Evolutionary conservation across 306 rosid genomes (phyloP), one percentile per base, ranked within the genome.

Genomic region (Herpetospermum pedunculosum): DNA sequence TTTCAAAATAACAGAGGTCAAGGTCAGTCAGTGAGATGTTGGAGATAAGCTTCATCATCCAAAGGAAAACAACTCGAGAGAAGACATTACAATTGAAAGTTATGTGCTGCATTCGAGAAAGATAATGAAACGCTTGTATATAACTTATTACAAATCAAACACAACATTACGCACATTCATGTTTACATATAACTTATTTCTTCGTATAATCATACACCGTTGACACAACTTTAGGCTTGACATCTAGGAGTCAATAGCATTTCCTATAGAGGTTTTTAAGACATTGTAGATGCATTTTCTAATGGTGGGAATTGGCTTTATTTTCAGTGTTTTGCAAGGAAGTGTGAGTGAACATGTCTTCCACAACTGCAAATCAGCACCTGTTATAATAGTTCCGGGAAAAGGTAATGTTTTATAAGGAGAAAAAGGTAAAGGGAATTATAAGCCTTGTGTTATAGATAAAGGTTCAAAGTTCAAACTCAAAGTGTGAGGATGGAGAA

Each of bases 301-400:
- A 1, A 41, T 76, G 73, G 6, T 19, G 75, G 73, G 77, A 43
- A 28, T 77, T 52, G 43, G 71, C n/a, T 65, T 8, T 16, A 1
- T 32, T 30, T 32, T 75, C 89, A 93, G 98, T 64, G 94, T 90
- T 23, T 69, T 93, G 30, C 90, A 88, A 12, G 98, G 98, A 75
- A 93, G 98, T 67, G 97, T 90, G 81, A 85, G 94, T 26, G 94
- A 87, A 80, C 76, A 90, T 68, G 89, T 92, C 81, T 80, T 86
- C 77, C 97, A 87, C 83, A 76, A 87, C 77, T 86, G 96, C 77
- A 90, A 93, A 83, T 85, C 90, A 77, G 89, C 96, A 43, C 98
- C 97, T 3, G 78, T 90, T 26, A 80, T 93, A 21, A 84, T 90
- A 75, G 98, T 93, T 81, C 98, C 98, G 18, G 92, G 87, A 8